Percentiles rank a stretch among this genome's conserved stretches.
phyloP scores from a whole-genome alignment of 2,329 filamentous ascomycete genomes.

The Ceratocystis diversiconidia region DNA sequence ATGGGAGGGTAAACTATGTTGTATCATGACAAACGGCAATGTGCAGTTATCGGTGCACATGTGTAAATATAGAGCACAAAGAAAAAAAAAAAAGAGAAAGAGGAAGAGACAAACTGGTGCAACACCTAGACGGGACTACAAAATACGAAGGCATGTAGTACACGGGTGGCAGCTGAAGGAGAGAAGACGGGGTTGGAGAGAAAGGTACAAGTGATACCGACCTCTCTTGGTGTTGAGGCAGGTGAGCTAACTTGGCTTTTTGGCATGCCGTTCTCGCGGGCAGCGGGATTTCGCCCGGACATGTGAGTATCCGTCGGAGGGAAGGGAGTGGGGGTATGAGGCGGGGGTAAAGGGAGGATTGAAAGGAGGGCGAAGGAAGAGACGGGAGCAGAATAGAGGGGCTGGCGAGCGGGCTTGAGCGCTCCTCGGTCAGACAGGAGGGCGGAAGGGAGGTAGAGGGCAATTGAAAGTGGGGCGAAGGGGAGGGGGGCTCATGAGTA shows the following conservation, averaged over 20 bases:
- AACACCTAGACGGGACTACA: background rate
- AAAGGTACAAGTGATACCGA: background rate
- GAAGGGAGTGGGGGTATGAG: background rate
- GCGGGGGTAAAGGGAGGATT: background rate
- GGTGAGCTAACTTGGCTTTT: background rate
- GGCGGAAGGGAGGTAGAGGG: background rate
- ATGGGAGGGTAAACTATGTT: background rate
- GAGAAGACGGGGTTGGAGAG: background rate
- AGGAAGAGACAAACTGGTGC: background rate
- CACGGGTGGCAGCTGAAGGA: background rate
- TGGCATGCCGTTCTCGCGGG: background rate
- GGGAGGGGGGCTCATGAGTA: background rate
- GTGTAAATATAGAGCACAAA: background rate
- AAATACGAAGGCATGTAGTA: background rate
- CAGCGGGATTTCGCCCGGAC: background rate
- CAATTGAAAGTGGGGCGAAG: background rate
- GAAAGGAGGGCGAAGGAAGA: background rate
- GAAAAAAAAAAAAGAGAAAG: background rate
- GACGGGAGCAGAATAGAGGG: background rate
- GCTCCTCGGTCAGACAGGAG: background rate
- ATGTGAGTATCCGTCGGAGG: background rate
- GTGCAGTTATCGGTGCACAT: background rate
- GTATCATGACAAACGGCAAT: background rate
- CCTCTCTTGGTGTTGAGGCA: background rate
- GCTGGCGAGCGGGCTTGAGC: background rate